Base-by-base conservation (phyloP, 1,284 basidiomycete species). In the Hypsizygus ulmarius region DNA sequence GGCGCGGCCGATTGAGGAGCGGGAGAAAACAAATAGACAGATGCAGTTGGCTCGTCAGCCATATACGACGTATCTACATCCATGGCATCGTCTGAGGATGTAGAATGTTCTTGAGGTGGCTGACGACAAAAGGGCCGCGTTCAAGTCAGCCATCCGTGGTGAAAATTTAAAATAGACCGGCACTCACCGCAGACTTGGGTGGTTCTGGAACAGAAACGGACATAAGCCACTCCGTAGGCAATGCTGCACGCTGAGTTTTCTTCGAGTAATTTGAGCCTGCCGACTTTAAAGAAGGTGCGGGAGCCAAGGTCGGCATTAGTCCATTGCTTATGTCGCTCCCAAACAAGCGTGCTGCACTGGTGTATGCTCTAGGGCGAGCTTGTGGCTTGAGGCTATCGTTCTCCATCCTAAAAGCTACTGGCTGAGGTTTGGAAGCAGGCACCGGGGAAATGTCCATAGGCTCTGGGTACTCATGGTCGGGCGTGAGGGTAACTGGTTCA, bases 381-480 rank as follows among this genome's bases (percentile, higher is more conserved):
- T 58, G 57, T 12, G 59, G 57, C 29, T 63, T 59, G 21, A 60
- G 61, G 41, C 60, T 65, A 40, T 51, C 54, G 29, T 58, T 61
- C 10, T 51, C 57, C 18, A 39, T 27, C 54, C 59, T 60, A 27
- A 43, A 18, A 43, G 55, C 38, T 34, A 55, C 41, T 19, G 65
- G 57, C 53, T n/a, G n/a, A n/a, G n/a, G n/a, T n/a, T 64, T 67
- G 43, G 64, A 47, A 39, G 68, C 50, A 29, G 77, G 84, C 11
- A 75, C 77, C 10, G 88, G 88, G 3, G 88, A 90, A 37, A 90
- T 84, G 59, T 90, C 87, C 87, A 90, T 90, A 3, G 84, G 77
- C 52, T 81, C 73, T 34, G 72, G 69, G 51, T 67, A 72, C 47
- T 71, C 73, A 50, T 64, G 66, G 30, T 81, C 76, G 29, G 73